A percentile compares a stretch with the other conserved stretches of the same genome.
Conservation (phyloP, 148 eudicot genomes). For the Arctostaphylos glauca region DNA sequence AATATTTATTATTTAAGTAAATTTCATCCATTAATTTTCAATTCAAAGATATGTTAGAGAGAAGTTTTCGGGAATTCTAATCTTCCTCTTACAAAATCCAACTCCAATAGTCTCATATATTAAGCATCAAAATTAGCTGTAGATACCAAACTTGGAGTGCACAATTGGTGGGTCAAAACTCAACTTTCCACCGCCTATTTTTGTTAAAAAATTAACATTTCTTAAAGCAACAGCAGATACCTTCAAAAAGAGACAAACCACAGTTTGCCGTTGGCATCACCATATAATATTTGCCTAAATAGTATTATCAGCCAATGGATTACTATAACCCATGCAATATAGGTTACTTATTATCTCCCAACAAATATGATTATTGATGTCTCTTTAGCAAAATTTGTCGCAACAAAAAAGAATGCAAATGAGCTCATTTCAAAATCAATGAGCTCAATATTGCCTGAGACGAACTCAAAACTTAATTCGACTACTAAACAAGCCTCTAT, state of each 20-base stretch:
- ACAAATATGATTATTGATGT: neutral
- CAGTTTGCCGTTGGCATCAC: neutral
- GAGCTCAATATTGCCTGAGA: no score
- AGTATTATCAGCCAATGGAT: neutral
- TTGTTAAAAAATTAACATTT: neutral
- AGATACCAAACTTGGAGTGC: constrained; percentile 15
- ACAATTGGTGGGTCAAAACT: constrained; percentile 24
- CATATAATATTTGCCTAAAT: neutral
- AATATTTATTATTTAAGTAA: no score
- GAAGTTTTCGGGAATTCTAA: no score
- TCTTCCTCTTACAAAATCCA: neutral
- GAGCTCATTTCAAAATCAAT: no score
- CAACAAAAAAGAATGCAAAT: no score
- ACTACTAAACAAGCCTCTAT: no score
- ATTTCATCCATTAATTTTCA: no score
- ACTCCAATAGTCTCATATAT: neutral
- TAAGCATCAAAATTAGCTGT: constrained; percentile 16
- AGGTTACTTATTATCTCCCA: neutral
- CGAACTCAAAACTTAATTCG: no score
- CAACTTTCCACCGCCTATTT: neutral
- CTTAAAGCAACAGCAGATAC: neutral
- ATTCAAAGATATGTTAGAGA: no score
- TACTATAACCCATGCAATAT: neutral
- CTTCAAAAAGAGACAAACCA: neutral
- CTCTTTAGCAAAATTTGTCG: neutral